A percentile compares a stretch with the other conserved stretches of the same genome.
These are phyloP conservation scores for Brassica juncea DNA, from an alignment of 345 rosid genomes.

Conservation along the genomic window DNA sequence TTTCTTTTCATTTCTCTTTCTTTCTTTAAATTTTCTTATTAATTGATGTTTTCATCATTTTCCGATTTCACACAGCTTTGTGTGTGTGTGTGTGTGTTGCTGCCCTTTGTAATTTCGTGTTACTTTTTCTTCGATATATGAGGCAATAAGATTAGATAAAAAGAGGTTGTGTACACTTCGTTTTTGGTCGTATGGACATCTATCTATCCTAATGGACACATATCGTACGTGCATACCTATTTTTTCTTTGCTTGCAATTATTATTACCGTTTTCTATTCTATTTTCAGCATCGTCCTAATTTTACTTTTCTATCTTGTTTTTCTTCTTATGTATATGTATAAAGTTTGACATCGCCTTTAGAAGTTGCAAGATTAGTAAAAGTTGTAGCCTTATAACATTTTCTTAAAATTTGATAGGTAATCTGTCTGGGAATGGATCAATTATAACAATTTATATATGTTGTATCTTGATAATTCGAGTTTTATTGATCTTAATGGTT, in stretches of 20 bases:
- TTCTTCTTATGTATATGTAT: background rate
- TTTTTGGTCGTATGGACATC: constrained; percentile 32
- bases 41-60: constrained; percentile 30
- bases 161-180: constrained; percentile 25
- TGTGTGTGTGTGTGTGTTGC: background rate
- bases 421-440: background rate
- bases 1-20: constrained; percentile 33
- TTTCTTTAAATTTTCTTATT: constrained; percentile 38
- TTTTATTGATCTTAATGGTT: background rate
- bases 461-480: constrained; percentile 1
- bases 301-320: constrained; percentile 1
- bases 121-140: constrained; percentile 54
- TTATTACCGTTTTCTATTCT: constrained; percentile 15
- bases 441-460: constrained; percentile 7
- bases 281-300: background rate
- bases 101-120: constrained; percentile 28
- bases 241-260: constrained; percentile 14
- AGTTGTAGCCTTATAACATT: background rate
- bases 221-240: constrained; percentile 9
- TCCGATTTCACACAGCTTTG: constrained; percentile 35
- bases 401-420: background rate
- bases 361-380: constrained; percentile 12
- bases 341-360: constrained; percentile 3
- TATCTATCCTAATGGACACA: constrained; percentile 30
- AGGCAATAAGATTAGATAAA: constrained; percentile 52